A percentile compares a stretch with the other conserved stretches of the same genome.
Evolutionary conservation across 2,329 filamentous ascomycete genomes (phyloP).

Genomic region (Hysterium pulicare): DNA sequence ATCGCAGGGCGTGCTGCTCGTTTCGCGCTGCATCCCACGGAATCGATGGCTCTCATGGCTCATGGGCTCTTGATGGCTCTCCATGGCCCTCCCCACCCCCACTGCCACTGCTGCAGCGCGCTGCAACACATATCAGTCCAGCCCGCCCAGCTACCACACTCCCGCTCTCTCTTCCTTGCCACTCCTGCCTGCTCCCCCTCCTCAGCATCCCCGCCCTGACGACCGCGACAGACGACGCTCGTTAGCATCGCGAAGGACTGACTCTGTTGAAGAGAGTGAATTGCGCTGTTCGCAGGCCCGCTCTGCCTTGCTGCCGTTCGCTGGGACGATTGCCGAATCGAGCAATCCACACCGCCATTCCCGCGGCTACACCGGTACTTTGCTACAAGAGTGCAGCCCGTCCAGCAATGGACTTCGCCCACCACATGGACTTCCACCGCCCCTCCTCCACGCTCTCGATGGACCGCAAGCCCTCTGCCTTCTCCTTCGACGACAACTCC

Average conservation of each 20-base stretch:
- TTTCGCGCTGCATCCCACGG: slow-evolving; percentile 26
- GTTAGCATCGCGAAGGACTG: neutral
- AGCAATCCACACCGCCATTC: slow-evolving; percentile 39
- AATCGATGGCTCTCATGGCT: slow-evolving; percentile 5
- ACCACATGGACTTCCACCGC: slow-evolving; percentile 37
- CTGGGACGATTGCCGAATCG: slow-evolving; percentile 25
- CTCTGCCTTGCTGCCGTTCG: slow-evolving; percentile 1
- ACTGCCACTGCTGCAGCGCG: slow-evolving; percentile 7
- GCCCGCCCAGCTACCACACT: neutral
- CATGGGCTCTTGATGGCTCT: slow-evolving; percentile 3
- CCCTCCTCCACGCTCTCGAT: slow-evolving; percentile 34
- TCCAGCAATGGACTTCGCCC: slow-evolving; percentile 32
- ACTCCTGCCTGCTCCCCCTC: neutral
- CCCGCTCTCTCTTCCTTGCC: neutral
- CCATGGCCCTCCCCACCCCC: slow-evolving; percentile 10
- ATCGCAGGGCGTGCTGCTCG: slow-evolving; percentile 15
- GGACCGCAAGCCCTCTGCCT: slow-evolving; percentile 37
- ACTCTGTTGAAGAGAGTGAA: no score
- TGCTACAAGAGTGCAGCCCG: slow-evolving; percentile 30
- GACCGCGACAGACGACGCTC: neutral
- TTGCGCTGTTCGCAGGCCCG: no score
- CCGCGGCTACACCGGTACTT: slow-evolving; percentile 38
- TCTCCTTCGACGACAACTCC: slow-evolving; percentile 52
- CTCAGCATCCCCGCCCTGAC: neutral
- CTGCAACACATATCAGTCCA: slow-evolving; percentile 2